Conservation (phyloP, 306 rosid species). For the Glycine tomentella region DNA sequence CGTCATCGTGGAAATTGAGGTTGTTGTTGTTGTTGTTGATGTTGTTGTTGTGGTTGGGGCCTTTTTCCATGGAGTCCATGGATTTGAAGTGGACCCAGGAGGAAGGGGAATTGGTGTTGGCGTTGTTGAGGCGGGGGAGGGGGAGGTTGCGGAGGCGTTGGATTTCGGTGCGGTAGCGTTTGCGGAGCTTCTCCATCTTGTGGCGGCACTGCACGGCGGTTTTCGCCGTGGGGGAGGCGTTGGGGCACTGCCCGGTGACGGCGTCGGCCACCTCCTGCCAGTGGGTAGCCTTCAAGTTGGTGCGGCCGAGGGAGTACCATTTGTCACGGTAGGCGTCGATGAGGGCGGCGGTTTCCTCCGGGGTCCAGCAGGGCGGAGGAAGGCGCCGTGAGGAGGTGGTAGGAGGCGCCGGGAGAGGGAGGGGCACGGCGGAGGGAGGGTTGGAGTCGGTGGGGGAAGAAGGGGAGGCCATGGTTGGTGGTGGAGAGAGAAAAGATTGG, state of each 20-base stretch:
- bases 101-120: constrained; percentile 35
- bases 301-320: constrained; percentile 94
- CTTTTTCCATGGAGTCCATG: constrained; percentile 94
- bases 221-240: constrained; percentile 70
- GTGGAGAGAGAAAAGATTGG: neutral
- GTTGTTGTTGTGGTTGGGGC: constrained; percentile 56
- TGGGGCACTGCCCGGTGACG: constrained; percentile 70
- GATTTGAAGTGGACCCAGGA: constrained; percentile 93
- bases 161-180: constrained; percentile 92
- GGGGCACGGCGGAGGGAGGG: constrained; percentile 48
- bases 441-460: constrained; percentile 49
- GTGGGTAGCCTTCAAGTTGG: constrained; percentile 86
- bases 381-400: constrained; percentile 66
- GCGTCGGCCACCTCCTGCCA: constrained; percentile 97
- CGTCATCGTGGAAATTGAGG: constrained; percentile 45
- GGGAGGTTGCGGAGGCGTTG: constrained; percentile 77
- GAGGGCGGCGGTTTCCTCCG: constrained; percentile 85
- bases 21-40: too few species aligned
- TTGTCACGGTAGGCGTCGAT: constrained; percentile 88
- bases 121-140: constrained; percentile 52
- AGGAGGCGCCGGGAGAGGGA: neutral
- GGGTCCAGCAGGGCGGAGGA: constrained; percentile 95
- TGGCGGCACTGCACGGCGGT: constrained; percentile 98
- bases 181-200: constrained; percentile 93
- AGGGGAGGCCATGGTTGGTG: constrained; percentile 33